A percentile compares a stretch with the other conserved stretches of the same genome.
Evolutionary conservation across 164 flowering plant species (phyloP).

Genomic region (Piper betle): DNA sequence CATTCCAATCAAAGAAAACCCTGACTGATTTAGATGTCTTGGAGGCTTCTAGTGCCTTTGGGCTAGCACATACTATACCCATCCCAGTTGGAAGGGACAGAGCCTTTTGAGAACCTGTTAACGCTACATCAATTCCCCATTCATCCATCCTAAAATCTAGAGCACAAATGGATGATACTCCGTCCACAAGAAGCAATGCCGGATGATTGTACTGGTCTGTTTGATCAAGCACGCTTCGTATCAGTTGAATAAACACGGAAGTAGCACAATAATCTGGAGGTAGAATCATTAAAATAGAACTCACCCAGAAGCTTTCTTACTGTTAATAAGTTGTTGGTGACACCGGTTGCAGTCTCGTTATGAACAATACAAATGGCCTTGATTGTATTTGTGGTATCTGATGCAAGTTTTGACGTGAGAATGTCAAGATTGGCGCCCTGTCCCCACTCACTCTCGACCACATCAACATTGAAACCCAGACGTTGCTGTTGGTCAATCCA

Average conservation of each 20-base stretch:
- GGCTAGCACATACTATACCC: conserved; percentile 92
- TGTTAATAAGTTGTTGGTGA: conserved; percentile 77
- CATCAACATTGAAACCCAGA: conserved; percentile 87
- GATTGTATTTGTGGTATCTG: conserved; percentile 66
- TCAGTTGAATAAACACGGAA: background rate
- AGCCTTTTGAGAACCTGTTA: conserved; percentile 96
- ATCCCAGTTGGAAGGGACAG: conserved; percentile 97
- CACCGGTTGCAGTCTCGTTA: conserved; percentile 96
- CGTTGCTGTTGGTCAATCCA: conserved; percentile 98
- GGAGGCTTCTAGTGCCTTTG: conserved; percentile 84
- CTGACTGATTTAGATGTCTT: conserved; percentile 78
- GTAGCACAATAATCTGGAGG: too few species aligned
- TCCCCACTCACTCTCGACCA: conserved; percentile 92
- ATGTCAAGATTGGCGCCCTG: conserved; percentile 81
- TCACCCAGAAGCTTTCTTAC: conserved; percentile 81
- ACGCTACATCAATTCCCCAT: conserved; percentile 95
- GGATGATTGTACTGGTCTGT: conserved; percentile 86
- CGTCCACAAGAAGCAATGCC: conserved; percentile 85
- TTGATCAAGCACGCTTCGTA: background rate
- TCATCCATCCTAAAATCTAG: conserved; percentile 98
- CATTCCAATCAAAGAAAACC: conserved; percentile 95
- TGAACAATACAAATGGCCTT: conserved; percentile 94
- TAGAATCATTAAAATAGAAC: background rate
- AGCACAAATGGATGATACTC: conserved; percentile 95
- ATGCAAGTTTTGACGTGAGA: conserved; percentile 73